Percentiles rank a stretch among this genome's conserved stretches.
Conservation (phyloP, 768 basidiomycete species). For the Kwoniella botswanensis region DNA sequence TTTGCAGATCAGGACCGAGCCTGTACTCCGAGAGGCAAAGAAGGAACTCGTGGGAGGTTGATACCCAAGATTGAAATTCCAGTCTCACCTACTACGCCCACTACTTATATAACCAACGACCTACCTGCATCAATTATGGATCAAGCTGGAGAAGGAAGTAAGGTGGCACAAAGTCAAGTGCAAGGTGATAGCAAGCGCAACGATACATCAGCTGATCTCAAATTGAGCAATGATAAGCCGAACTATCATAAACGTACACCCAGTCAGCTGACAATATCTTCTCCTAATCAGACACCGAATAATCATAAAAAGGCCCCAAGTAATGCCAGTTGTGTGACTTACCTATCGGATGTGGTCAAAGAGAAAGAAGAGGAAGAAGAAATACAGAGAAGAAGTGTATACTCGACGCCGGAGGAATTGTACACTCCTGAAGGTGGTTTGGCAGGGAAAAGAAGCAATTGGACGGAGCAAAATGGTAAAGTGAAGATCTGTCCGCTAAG, state of each 20-base stretch:
- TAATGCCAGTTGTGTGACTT: slow-evolving; percentile 22
- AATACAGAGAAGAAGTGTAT: not conserved
- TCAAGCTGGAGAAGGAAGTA: not conserved
- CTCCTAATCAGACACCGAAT: not conserved
- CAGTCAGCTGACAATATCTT: not conserved
- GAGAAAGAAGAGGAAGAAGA: slow-evolving; percentile 24
- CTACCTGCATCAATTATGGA: no score
- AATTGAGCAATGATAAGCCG: not conserved
- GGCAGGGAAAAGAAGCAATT: not conserved
- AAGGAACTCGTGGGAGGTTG: not conserved
- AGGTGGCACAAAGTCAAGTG: not conserved
- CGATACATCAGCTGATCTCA: not conserved
- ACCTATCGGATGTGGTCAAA: slow-evolving; percentile 28
- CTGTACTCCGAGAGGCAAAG: not conserved
- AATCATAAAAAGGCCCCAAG: not conserved
- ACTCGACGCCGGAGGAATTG: not conserved
- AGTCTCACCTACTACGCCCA: slow-evolving; percentile 5
- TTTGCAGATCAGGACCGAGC: not conserved
- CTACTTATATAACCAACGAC: not conserved
- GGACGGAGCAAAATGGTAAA: not conserved
- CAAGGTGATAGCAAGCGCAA: not conserved
- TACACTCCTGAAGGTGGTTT: not conserved
- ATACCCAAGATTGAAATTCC: slow-evolving; percentile 6
- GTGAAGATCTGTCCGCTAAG: slow-evolving; percentile 2
- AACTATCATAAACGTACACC: not conserved